Conservation (phyloP, 1,139 yeast genomes). For the Suzukiozyma palmioleophila region DNA sequence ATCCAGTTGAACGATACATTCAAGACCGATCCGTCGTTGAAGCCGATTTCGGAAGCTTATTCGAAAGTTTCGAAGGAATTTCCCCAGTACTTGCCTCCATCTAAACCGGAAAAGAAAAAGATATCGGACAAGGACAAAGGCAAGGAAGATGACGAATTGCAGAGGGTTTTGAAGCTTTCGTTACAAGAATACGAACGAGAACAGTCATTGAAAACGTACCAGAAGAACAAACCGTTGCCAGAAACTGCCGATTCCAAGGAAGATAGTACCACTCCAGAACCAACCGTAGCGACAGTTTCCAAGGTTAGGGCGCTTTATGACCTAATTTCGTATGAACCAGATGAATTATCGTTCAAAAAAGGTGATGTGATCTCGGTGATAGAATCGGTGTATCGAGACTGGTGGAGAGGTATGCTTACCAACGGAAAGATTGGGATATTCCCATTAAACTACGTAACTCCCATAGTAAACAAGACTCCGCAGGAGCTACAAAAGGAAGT, state of each 20-base stretch:
- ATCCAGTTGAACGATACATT: slow-evolving; percentile 59
- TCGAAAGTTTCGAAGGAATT: slow-evolving; percentile 36
- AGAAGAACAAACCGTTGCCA: slow-evolving; percentile 30
- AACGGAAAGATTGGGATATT: slow-evolving; percentile 84
- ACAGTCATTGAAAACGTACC: slow-evolving; percentile 25
- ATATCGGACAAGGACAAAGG: slow-evolving; percentile 45
- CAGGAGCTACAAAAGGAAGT: slow-evolving; percentile 34
- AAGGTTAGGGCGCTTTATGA: slow-evolving; percentile 86
- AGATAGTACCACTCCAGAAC: slow-evolving; percentile 12
- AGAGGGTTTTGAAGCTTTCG: slow-evolving; percentile 73
- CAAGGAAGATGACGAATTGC: slow-evolving; percentile 77
- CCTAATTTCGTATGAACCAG: slow-evolving; percentile 64
- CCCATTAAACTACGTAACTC: slow-evolving; percentile 88
- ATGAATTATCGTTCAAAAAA: slow-evolving; percentile 65
- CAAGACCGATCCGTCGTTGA: slow-evolving; percentile 68
- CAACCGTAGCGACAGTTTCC: slow-evolving; percentile 48
- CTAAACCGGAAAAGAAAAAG: slow-evolving; percentile 57
- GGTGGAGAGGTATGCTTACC: slow-evolving; percentile 88
- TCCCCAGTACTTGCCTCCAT: slow-evolving; percentile 48
- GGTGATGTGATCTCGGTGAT: slow-evolving; percentile 81
- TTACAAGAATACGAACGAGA: slow-evolving; percentile 57
- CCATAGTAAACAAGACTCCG: slow-evolving; percentile 62
- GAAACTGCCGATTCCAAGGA: slow-evolving; percentile 11
- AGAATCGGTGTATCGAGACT: slow-evolving; percentile 85
- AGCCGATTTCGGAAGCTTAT: slow-evolving; percentile 63